phyloP scores from a whole-genome alignment of 2,329 filamentous ascomycete genomes.

The Beauveria bassiana region DNA sequence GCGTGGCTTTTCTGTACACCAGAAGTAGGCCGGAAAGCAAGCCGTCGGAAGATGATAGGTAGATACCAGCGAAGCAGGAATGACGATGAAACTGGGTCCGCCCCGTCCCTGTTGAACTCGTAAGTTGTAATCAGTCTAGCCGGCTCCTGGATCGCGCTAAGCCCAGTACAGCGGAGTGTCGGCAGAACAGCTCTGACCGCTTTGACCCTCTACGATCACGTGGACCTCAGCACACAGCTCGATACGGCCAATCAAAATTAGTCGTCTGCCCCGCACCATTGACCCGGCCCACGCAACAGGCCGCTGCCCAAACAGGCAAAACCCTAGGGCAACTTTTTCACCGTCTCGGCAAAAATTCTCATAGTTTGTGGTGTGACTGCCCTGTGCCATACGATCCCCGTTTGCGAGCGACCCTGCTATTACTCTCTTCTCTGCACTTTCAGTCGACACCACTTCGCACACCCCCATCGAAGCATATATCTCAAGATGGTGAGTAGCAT shows the following conservation, averaged over 20 bases:
- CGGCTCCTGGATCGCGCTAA: background rate
- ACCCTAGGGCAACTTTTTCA: slow-evolving; percentile 30
- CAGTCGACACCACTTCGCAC: slow-evolving; percentile 32
- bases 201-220: slow-evolving; percentile 18
- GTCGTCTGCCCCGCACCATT: slow-evolving; percentile 16
- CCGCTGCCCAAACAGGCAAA: slow-evolving; percentile 19
- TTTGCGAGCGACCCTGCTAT: slow-evolving; percentile 21
- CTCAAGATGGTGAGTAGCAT: slow-evolving; percentile 40
- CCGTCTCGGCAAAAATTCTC: slow-evolving; percentile 29
- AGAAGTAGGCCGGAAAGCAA: background rate
- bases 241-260: slow-evolving; percentile 26
- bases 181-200: slow-evolving; percentile 22
- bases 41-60: background rate
- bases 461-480: slow-evolving; percentile 31
- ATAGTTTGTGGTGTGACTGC: slow-evolving; percentile 12
- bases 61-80: background rate
- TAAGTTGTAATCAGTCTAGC: background rate
- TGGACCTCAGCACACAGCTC: slow-evolving; percentile 15
- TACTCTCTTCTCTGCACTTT: slow-evolving; percentile 16
- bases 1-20: background rate
- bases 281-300: background rate
- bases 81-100: slow-evolving; percentile 11
- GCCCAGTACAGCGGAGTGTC: background rate
- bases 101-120: background rate
- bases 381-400: slow-evolving; percentile 10